Percentiles rank a stretch among this genome's conserved stretches.
Evolutionary conservation across 306 rosid species (phyloP).

Genomic region (Trichosanthes cucumerina): DNA sequence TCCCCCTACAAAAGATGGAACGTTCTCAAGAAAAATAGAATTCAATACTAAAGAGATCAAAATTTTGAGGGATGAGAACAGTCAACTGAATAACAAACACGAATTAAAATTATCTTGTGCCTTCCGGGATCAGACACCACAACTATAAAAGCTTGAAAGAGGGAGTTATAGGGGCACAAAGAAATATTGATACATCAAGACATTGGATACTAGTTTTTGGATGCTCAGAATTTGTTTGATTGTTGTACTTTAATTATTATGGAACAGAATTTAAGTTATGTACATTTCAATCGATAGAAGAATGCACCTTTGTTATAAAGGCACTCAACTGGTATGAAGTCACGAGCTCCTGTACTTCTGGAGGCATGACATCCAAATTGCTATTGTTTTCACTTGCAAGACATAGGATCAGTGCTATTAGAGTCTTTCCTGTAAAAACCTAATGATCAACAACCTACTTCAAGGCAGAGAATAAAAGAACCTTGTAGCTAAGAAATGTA

Average conservation of each 20-base stretch:
- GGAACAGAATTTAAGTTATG: background rate
- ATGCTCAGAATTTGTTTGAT: background rate
- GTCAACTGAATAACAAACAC: background rate
- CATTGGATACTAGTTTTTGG: background rate
- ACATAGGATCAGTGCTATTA: conserved; percentile 56
- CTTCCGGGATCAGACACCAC: background rate
- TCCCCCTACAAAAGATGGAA: background rate
- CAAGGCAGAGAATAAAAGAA: background rate
- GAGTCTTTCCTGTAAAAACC: conserved; percentile 40
- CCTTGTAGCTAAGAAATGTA: background rate
- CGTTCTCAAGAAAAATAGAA: background rate
- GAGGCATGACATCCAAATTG: conserved; percentile 37
- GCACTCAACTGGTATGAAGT: conserved; percentile 66
- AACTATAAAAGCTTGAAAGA: background rate
- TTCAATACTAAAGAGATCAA: background rate
- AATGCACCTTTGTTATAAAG: conserved; percentile 76
- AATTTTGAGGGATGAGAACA: background rate
- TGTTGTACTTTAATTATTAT: background rate
- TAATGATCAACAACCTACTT: conserved; percentile 12
- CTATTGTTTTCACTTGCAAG: conserved; percentile 39
- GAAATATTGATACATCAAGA: background rate
- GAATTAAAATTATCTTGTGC: background rate
- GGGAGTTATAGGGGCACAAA: background rate
- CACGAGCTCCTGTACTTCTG: conserved; percentile 46
- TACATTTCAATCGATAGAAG: conserved; percentile 19